These are phyloP conservation scores for Scutellaria baicalensis DNA, from an alignment of 257 asterid species.

Conservation along the genomic window DNA sequence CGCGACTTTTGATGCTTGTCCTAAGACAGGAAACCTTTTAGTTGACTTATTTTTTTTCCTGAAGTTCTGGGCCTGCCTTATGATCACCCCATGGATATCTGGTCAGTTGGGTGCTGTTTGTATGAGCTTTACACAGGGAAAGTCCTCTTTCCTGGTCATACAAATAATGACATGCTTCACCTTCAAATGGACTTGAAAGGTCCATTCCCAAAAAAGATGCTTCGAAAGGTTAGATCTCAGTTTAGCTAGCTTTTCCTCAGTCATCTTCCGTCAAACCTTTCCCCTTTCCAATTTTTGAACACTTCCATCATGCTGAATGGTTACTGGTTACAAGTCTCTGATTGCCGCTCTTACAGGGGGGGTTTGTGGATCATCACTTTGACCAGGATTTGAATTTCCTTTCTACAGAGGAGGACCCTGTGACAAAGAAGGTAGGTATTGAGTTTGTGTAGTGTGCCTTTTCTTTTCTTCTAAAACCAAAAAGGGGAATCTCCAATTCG, in stretches of 20 bases:
- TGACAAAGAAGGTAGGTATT: slow-evolving; percentile 74
- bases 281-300: not conserved
- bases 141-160: slow-evolving; percentile 88
- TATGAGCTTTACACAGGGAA: slow-evolving; percentile 94
- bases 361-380: slow-evolving; percentile 76
- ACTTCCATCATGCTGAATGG: no score
- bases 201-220: slow-evolving; percentile 92
- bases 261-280: not conserved
- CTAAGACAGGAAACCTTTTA: not conserved
- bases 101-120: slow-evolving; percentile 99
- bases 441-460: not conserved
- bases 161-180: slow-evolving; percentile 98
- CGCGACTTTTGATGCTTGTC: not conserved
- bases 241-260: not conserved
- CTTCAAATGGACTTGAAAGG: slow-evolving; percentile 97
- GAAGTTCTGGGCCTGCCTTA: slow-evolving; percentile 86
- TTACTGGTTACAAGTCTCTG: not conserved
- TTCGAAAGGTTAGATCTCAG: slow-evolving; percentile 63
- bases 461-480: no score
- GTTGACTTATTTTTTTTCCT: not conserved
- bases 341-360: slow-evolving; percentile 52
- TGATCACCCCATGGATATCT: slow-evolving; percentile 95
- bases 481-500: not conserved
- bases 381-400: slow-evolving; percentile 90
- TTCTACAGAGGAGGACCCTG: slow-evolving; percentile 92